These are phyloP conservation scores for Pythium phragmitis DNA, from an alignment of 352 stramenopile species.

Conservation along the genomic window DNA sequence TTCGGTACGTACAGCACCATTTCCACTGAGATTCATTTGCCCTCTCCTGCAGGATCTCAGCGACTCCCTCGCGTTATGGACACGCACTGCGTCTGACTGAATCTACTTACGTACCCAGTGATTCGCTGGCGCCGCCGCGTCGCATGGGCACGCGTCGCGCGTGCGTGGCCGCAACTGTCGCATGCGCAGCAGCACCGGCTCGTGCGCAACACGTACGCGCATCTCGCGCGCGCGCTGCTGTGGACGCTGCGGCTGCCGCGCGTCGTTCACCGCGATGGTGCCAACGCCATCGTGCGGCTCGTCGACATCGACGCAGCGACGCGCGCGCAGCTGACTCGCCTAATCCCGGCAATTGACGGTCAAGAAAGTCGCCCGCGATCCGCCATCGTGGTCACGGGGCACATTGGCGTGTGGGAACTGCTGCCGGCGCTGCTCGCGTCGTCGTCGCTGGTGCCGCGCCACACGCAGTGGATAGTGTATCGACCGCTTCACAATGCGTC, in stretches of 20 bases:
- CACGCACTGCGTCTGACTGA: slow-evolving; percentile 1
- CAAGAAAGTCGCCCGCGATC: not conserved
- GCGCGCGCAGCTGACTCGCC: not conserved
- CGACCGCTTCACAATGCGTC: slow-evolving; percentile 43
- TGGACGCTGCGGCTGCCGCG: slow-evolving; percentile 48
- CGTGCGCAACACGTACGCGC: slow-evolving; percentile 32
- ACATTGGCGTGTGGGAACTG: slow-evolving; percentile 57
- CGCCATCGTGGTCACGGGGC: slow-evolving; percentile 46
- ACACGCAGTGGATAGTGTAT: slow-evolving; percentile 62
- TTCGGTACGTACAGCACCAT: slow-evolving; percentile 36
- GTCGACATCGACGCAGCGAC: slow-evolving; percentile 25
- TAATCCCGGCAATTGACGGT: not conserved
- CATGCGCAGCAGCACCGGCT: slow-evolving; percentile 22
- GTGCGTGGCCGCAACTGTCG: slow-evolving; percentile 24
- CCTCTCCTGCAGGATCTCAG: not conserved
- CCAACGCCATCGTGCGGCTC: slow-evolving; percentile 19
- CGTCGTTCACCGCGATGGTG: slow-evolving; percentile 17
- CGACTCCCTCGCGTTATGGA: slow-evolving; percentile 11
- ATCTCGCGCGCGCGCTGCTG: slow-evolving; percentile 37
- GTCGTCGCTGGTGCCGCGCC: slow-evolving; percentile 27
- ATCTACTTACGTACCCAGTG: slow-evolving; percentile 29
- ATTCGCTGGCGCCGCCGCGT: slow-evolving; percentile 44
- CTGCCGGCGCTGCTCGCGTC: slow-evolving; percentile 39
- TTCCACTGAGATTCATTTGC: not conserved
- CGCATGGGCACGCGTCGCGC: slow-evolving; percentile 35